Base-by-base conservation (phyloP, 2,329 filamentous ascomycete species). In the Beauveria bassiana region DNA sequence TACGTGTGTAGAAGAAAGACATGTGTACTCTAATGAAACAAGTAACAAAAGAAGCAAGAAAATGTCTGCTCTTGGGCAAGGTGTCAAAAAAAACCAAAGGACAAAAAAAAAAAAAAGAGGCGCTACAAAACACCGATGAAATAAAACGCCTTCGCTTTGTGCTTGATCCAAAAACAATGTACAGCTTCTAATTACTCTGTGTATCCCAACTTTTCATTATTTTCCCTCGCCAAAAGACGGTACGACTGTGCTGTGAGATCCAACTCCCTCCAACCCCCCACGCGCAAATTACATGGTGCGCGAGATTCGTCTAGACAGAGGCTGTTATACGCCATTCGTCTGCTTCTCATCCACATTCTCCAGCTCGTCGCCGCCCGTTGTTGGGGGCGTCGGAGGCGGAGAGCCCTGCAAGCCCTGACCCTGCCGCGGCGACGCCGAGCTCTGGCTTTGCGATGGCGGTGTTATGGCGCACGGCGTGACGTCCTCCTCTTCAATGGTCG, bases 401-500 rank as follows among this genome's bases (percentile, higher is more conserved):
- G 46, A 40, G 5, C 20, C 47, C 31, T 59, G 43, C 34, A 42
- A n/a, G 6, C 16, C 8, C 38, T 42, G 52, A 10, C 12, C 18
- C 38, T 26, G 42, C 53, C 10, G 18, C 45, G 18, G n/a, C 20
- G 14, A 20, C 8, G 34, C 18, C 16, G 42, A 38, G 40, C 24
- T 20, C 49, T 16, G 49, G 47, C 34, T 60, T 34, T 18, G 46
- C 12, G 57, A 34, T 5, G 38, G 40, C 49, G 12, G 26, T n/a
- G n/a, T 26, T 4, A 47, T 12, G 18, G 34, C 34, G 1, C 12
- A 12, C 49, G 12, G 26, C 24, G n/a, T 26, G 4, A 54, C 24
- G 18, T 61, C 62, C 52, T 92, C 90, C 70, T 93, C 90, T 0
- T 82, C 85, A 42, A 95, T 96, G 0, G 91, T 91, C 4, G 89